Evolutionary conservation across 192 early-diverging fungal species (phyloP).

Genomic region (Globomyces pollinis-pini): DNA sequence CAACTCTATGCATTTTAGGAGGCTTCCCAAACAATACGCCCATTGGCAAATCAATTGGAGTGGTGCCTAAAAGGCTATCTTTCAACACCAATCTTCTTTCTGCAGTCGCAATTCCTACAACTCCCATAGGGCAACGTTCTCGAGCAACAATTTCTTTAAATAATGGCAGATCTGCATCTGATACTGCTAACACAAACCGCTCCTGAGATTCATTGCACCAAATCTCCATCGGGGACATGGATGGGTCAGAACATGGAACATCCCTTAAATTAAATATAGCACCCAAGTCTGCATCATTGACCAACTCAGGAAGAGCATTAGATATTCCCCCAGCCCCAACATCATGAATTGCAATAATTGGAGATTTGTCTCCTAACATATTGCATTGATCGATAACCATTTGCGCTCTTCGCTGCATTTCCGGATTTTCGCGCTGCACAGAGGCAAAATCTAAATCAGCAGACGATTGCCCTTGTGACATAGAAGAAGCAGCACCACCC

Average conservation of each 20-base stretch:
- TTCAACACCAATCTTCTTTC: constrained; percentile 74
- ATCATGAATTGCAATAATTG: constrained; percentile 93
- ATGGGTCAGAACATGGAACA: constrained; percentile 81
- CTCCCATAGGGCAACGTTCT: constrained; percentile 86
- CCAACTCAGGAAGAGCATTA: constrained; percentile 96
- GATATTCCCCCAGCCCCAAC: constrained; percentile 98
- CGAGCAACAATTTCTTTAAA: constrained; percentile 76
- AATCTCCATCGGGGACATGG: constrained; percentile 99
- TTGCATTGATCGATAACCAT: constrained; percentile 95
- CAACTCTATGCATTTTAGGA: constrained; percentile 85
- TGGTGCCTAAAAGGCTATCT: constrained; percentile 60
- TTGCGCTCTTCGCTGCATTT: constrained; percentile 97
- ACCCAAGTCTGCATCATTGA: constrained; percentile 89
- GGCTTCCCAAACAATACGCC: constrained; percentile 92
- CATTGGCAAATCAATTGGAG: constrained; percentile 94
- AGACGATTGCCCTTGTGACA: constrained; percentile 77
- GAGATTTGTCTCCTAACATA: constrained; percentile 65
- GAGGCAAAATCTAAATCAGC: constrained; percentile 94
- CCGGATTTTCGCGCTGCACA: constrained; percentile 98
- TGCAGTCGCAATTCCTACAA: constrained; percentile 80
- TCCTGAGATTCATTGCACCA: constrained; percentile 99
- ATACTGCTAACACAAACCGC: constrained; percentile 93
- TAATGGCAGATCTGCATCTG: constrained; percentile 49
- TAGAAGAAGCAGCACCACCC: constrained; percentile 96
- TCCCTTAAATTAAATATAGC: constrained; percentile 85